Evolutionary conservation across 2,329 filamentous ascomycete species (phyloP).

Genomic region (Colletotrichum phormii): DNA sequence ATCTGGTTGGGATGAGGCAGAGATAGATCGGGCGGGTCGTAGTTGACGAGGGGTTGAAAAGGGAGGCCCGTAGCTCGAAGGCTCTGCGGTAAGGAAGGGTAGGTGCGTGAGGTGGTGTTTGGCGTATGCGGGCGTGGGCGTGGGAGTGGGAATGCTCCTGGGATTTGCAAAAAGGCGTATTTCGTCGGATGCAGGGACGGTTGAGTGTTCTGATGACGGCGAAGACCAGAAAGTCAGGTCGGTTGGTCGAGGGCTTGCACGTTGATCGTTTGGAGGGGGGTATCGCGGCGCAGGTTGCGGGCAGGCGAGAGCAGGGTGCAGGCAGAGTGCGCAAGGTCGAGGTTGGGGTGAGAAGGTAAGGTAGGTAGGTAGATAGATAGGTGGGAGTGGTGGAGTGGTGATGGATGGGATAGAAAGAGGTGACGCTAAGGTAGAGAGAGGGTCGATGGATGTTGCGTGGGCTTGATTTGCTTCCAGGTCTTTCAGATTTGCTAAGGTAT

Average conservation of each 20-base stretch:
- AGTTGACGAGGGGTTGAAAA: background rate
- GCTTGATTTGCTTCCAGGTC: background rate
- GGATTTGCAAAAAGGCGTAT: constrained; percentile 7
- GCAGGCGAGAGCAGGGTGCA: constrained; percentile 16
- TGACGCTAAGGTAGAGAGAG: constrained; percentile 12
- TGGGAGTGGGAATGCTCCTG: background rate
- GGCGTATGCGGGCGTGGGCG: background rate
- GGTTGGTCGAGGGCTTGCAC: constrained; percentile 21
- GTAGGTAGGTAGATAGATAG: background rate
- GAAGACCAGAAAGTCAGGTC: background rate
- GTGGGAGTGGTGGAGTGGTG: constrained; percentile 3
- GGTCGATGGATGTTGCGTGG: constrained; percentile 2
- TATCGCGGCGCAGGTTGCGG: constrained; percentile 17
- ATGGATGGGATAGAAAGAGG: constrained; percentile 11
- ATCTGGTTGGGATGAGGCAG: constrained; percentile 1
- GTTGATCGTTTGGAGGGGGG: background rate
- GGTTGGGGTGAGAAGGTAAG: constrained; percentile 4
- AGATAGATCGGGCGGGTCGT: constrained; percentile 2
- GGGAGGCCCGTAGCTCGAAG: constrained; percentile 1
- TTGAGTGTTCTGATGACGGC: background rate
- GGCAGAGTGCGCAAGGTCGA: constrained; percentile 3
- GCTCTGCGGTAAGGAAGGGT: constrained; percentile 1
- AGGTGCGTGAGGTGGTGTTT: background rate
- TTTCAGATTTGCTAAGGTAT: background rate
- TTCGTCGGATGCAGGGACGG: constrained; percentile 14